Evolutionary conservation across 2,329 filamentous ascomycete species (phyloP).

Genomic region (Neocucurbitaria cava): DNA sequence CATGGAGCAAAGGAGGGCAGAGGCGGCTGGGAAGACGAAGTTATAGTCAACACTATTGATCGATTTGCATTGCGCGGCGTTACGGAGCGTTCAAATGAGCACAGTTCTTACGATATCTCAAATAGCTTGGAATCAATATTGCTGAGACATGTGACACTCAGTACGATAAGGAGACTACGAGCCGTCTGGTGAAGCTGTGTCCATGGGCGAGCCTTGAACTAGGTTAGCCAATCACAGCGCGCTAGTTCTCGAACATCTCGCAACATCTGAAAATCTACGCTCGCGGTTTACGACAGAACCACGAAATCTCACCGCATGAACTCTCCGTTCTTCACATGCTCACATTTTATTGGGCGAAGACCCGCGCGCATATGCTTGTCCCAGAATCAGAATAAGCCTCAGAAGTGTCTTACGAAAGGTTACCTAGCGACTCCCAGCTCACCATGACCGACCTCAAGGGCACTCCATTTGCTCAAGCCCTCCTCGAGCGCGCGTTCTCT

Average conservation of each 20-base stretch:
- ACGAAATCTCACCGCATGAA: neutral
- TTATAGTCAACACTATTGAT: constrained; percentile 22
- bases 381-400: neutral
- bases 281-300: too few species aligned
- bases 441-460: constrained; percentile 25
- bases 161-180: neutral
- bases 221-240: neutral
- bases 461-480: constrained; percentile 52
- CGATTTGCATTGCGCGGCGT: neutral
- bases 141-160: neutral
- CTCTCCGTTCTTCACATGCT: neutral
- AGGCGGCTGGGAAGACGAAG: constrained; percentile 32
- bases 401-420: neutral
- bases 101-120: neutral
- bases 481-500: constrained; percentile 81
- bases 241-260: neutral
- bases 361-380: neutral
- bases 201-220: neutral
- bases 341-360: neutral
- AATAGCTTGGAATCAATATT: neutral
- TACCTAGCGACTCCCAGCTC: neutral
- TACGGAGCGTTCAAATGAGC: neutral
- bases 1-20: constrained; percentile 32
- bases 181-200: neutral
- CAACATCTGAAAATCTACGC: neutral